Conservation (phyloP, 768 basidiomycete species). For the Imleria badia region DNA sequence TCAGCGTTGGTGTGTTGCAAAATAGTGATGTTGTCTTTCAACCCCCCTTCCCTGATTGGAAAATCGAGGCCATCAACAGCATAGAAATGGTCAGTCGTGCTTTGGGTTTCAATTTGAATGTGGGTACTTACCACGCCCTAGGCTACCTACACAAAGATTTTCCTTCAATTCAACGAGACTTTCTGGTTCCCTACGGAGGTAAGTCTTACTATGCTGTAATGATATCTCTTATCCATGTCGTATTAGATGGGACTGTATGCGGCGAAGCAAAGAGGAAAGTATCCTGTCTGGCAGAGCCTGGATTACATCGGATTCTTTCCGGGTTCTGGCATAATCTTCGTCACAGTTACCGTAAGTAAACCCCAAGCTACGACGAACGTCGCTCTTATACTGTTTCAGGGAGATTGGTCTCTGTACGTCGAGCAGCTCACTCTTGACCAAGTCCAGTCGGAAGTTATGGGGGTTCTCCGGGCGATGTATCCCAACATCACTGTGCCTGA, state of each 20-base stretch:
- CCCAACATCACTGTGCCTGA: conserved; percentile 53
- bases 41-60: conserved; percentile 57
- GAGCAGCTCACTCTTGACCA: conserved; percentile 48
- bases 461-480: conserved; percentile 59
- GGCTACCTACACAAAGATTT: conserved; percentile 68
- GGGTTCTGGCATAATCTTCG: conserved; percentile 49
- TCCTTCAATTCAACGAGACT: conserved; percentile 58
- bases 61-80: conserved; percentile 58
- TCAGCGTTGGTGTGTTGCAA: conserved; percentile 69
- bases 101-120: neutral
- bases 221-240: neutral
- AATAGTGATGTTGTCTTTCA: conserved; percentile 55
- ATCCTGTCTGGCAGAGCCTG: conserved; percentile 67
- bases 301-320: conserved; percentile 59
- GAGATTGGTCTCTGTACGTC: conserved; percentile 59
- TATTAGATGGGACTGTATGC: conserved; percentile 50
- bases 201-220: neutral
- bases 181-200: conserved; percentile 59
- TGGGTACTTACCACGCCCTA: conserved; percentile 11
- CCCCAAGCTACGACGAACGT: neutral
- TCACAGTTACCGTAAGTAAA: conserved; percentile 27
- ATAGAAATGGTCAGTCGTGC: conserved; percentile 51
- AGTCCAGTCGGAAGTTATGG: conserved; percentile 53
- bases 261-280: conserved; percentile 55
- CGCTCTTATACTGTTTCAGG: conserved; percentile 36